Base-by-base conservation (phyloP, 2,329 filamentous ascomycete species). In the Talaromyces sp. region DNA sequence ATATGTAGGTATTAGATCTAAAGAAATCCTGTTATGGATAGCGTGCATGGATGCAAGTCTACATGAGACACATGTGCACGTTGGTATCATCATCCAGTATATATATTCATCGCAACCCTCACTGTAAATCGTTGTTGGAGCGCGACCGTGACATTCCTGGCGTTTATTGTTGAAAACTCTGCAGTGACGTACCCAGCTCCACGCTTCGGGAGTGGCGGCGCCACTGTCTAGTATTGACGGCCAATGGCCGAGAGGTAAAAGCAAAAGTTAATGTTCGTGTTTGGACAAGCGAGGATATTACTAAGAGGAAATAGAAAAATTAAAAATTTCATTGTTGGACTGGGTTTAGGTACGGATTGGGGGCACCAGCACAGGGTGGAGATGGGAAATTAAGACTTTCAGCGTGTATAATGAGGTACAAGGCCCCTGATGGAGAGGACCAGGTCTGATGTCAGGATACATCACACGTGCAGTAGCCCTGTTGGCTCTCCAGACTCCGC, bases 401-500 rank as follows among this genome's bases (percentile, higher is more conserved):
- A 9, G 11, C n/a, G n/a, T n/a, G 20, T 1, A 9, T 27, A 14
- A 8, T 3, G 20, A n/a, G n/a, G n/a, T n/a, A n/a, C n/a, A n/a
- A n/a, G n/a, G n/a, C n/a, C n/a, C n/a, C n/a, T n/a, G n/a, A n/a
- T n/a, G n/a, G n/a, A n/a, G 20, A 20, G 10, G 11, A 27, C 2
- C 3, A 32, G 14, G 13, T n/a, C 14, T 47, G 33, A 29, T 37
- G 32, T 16, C 19, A 37, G n/a, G 11, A 16, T 13, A 47, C 19
- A 32, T 47, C 19, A 47, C 16, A 22, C 5, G 5, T 39, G 19
- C 10, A 35, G 44, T 8, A 48, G 27, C 22, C 30, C n/a, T 27
- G 10, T 22, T 13, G 16, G 17, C n/a, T 48, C 52, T 54, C 51
- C 58, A 52, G 53, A 59, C 56, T 61, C 58, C 60, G 52, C 58